phyloP scores from a whole-genome alignment of 176 grass and related monocot genomes.

The Bromus sterilis region DNA sequence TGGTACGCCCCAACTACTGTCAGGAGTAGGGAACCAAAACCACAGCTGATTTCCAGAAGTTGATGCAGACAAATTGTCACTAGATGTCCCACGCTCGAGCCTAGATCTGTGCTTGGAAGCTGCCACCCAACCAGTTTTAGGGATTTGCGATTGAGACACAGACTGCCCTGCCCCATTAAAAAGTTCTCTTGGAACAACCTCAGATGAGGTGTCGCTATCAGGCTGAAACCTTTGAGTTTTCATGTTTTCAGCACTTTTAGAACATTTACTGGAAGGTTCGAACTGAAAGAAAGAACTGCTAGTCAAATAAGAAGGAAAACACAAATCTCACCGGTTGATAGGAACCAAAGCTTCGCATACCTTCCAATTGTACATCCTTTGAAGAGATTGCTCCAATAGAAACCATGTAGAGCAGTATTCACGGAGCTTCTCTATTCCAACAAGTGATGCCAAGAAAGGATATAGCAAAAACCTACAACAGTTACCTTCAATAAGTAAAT shows the following conservation, averaged over 20 bases:
- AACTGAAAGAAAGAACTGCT: constrained; percentile 40
- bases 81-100: constrained; percentile 27
- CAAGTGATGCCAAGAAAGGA: constrained; percentile 79
- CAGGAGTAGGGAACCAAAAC: constrained; percentile 90
- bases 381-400: constrained; percentile 90
- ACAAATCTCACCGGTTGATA: background rate
- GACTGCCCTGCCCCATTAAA: constrained; percentile 70
- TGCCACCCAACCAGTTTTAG: constrained; percentile 44
- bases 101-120: constrained; percentile 36
- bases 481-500: constrained; percentile 16
- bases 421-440: constrained; percentile 84
- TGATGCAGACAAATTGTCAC: constrained; percentile 31
- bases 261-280: constrained; percentile 50
- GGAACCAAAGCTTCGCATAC: constrained; percentile 28
- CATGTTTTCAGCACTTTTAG: constrained; percentile 35
- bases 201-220: constrained; percentile 33
- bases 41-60: constrained; percentile 50
- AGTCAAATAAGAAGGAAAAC: constrained; percentile 9
- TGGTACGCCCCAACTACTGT: constrained; percentile 44
- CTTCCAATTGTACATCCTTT: constrained; percentile 82
- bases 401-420: constrained; percentile 87
- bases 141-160: constrained; percentile 52
- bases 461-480: constrained; percentile 64
- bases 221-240: constrained; percentile 48
- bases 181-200: constrained; percentile 46